Evolutionary conservation across 345 rosid species (phyloP).

Genomic region (Eucalyptus marginata): DNA sequence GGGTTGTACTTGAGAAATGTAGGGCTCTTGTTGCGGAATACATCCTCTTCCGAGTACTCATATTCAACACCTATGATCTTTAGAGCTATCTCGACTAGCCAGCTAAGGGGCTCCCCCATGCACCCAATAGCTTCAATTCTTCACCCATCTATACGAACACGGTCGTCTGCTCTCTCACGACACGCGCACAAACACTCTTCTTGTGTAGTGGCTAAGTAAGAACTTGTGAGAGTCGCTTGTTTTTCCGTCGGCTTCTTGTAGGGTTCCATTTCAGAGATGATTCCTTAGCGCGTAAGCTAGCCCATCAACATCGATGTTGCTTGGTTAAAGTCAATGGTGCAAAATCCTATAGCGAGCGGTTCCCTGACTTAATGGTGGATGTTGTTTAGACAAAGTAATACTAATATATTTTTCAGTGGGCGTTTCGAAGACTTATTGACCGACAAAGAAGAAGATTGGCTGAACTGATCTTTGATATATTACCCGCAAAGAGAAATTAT

Average conservation of each 20-base stretch:
- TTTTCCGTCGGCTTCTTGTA: background rate
- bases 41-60: slow-evolving; percentile 8
- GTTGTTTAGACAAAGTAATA: background rate
- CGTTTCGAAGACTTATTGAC: background rate
- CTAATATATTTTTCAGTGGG: background rate
- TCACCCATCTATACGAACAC: background rate
- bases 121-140: slow-evolving; percentile 13
- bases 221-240: background rate
- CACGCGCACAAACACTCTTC: background rate
- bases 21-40: slow-evolving; percentile 3
- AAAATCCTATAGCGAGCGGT: background rate
- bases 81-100: slow-evolving; percentile 14
- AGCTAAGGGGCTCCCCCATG: slow-evolving; percentile 5
- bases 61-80: slow-evolving; percentile 18
- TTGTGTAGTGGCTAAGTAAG: background rate
- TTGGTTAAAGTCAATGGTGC: background rate
- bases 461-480: background rate
- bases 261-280: background rate
- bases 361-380: background rate
- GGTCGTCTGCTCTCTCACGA: background rate
- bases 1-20: slow-evolving; percentile 15
- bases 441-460: background rate
- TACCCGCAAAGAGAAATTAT: background rate
- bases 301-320: background rate
- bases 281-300: background rate